These are phyloP conservation scores for Urtica urens DNA, from an alignment of 306 rosid genomes.

Conservation along the genomic window DNA sequence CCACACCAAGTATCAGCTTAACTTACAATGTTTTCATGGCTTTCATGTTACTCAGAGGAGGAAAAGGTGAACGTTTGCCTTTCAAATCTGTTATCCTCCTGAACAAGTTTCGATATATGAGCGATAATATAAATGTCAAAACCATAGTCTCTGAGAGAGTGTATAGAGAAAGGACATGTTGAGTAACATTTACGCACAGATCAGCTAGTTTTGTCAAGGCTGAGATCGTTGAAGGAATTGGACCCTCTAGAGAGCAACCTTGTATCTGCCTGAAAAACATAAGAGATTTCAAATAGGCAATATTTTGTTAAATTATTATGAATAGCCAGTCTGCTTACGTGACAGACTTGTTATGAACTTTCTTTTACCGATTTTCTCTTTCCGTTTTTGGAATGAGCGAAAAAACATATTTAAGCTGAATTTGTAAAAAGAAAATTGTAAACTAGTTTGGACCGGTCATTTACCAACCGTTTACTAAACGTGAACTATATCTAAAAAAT, in stretches of 20 bases:
- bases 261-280: constrained; percentile 50
- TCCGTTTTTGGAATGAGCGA: too few species aligned
- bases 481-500: too few species aligned
- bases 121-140: constrained; percentile 17
- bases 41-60: constrained; percentile 43
- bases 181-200: constrained; percentile 44
- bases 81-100: constrained; percentile 86
- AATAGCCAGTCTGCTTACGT: too few species aligned
- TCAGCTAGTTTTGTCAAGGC: constrained; percentile 48
- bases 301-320: not conserved
- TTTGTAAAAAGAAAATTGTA: too few species aligned
- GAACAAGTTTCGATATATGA: constrained; percentile 17
- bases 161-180: constrained; percentile 4
- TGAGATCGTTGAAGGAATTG: constrained; percentile 71
- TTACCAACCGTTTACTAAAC: too few species aligned
- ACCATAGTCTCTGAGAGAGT: constrained; percentile 14
- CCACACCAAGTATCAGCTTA: constrained; percentile 14
- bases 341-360: too few species aligned
- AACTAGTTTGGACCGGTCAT: too few species aligned
- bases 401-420: too few species aligned
- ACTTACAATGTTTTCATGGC: constrained; percentile 73
- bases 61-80: constrained; percentile 50
- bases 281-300: constrained; percentile 6
- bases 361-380: too few species aligned
- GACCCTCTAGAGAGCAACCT: constrained; percentile 79